phyloP scores from a whole-genome alignment of 192 early-diverging fungal genomes.

The Podila verticillata region DNA sequence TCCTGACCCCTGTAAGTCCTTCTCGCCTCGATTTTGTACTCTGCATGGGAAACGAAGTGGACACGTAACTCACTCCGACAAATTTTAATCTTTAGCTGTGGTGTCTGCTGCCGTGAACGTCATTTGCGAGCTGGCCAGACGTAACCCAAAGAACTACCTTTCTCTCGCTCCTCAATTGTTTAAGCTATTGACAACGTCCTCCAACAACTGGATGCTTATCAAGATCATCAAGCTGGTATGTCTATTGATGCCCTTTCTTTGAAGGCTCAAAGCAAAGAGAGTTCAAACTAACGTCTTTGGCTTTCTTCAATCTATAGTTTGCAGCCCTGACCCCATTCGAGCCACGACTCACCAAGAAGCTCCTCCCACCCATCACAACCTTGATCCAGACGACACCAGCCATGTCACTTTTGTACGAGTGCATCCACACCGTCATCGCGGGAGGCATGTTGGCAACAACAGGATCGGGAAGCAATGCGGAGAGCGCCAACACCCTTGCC shows the following conservation, averaged over 20 bases:
- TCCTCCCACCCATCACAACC: conserved; percentile 83
- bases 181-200: conserved; percentile 85
- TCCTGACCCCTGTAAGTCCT: conserved; percentile 82
- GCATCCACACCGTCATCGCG: conserved; percentile 91
- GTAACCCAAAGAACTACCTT: conserved; percentile 93
- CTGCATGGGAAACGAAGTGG: background rate
- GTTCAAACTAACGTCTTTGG: background rate
- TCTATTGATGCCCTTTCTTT: background rate
- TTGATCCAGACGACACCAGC: conserved; percentile 90
- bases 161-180: conserved; percentile 95
- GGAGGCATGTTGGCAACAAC: conserved; percentile 85
- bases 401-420: conserved; percentile 98
- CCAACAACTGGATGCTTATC: conserved; percentile 99
- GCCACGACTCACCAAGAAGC: conserved; percentile 91
- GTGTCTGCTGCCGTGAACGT: conserved; percentile 94
- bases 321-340: conserved; percentile 91
- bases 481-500: conserved; percentile 69
- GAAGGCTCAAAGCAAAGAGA: too few species aligned
- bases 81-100: conserved; percentile 67
- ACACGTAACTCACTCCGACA: conserved; percentile 4
- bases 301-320: conserved; percentile 67
- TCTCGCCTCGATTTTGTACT: background rate
- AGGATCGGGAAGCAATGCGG: conserved; percentile 56
- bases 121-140: conserved; percentile 93
- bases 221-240: conserved; percentile 96